phyloP scores from a whole-genome alignment of 2,329 filamentous ascomycete genomes.

The Diaporthe humulicola region DNA sequence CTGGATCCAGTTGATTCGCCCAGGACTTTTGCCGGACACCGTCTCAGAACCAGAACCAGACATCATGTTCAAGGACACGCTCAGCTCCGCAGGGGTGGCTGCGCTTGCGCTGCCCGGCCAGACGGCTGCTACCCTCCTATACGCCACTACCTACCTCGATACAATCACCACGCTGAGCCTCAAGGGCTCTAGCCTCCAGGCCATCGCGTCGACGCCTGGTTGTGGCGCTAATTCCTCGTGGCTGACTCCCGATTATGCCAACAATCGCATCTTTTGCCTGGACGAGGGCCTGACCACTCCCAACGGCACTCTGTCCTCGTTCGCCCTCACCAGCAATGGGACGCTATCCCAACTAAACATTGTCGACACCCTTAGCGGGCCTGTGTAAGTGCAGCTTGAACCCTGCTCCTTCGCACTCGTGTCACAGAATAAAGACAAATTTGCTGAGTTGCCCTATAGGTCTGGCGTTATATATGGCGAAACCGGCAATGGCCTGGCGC shows the following conservation, averaged over 20 bases:
- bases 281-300: conserved; percentile 66
- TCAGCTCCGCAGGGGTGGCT: conserved; percentile 39
- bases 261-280: conserved; percentile 68
- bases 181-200: conserved; percentile 54
- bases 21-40: conserved; percentile 13
- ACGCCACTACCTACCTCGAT: conserved; percentile 63
- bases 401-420: not conserved
- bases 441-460: conserved; percentile 3
- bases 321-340: conserved; percentile 54
- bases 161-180: conserved; percentile 63
- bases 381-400: conserved; percentile 48
- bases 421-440: not conserved
- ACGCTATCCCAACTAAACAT: conserved; percentile 54
- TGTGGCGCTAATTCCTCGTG: conserved; percentile 71
- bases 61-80: conserved; percentile 40
- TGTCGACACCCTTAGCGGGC: conserved; percentile 53
- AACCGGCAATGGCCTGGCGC: conserved; percentile 54
- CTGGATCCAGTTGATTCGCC: conserved; percentile 22
- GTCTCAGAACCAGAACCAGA: not conserved
- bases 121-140: conserved; percentile 57
- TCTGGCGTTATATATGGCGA: conserved; percentile 59
- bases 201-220: conserved; percentile 56
- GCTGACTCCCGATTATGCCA: conserved; percentile 67
- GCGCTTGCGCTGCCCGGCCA: conserved; percentile 45
- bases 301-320: conserved; percentile 63